Evolutionary conservation across 257 asterid genomes (phyloP).

Genomic region (Solanum rostratum): DNA sequence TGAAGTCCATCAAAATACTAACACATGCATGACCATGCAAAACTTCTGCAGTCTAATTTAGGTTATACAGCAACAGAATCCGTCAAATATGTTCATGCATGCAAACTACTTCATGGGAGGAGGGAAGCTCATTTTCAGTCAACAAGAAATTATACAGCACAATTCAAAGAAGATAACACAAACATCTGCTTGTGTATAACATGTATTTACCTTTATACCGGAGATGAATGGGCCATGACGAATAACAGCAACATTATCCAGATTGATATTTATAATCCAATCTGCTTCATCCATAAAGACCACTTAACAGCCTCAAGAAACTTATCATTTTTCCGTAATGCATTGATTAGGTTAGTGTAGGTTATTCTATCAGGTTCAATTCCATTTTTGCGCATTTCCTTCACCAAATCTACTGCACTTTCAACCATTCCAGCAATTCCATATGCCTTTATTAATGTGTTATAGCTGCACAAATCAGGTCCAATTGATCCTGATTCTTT

Average conservation of each 20-base stretch:
- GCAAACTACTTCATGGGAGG: background rate
- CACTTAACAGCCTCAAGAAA: constrained; percentile 91
- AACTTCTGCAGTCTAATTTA: background rate
- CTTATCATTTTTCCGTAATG: constrained; percentile 66
- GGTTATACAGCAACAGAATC: background rate
- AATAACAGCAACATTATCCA: background rate
- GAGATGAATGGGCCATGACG: background rate
- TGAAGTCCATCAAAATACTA: background rate
- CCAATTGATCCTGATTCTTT: constrained; percentile 36
- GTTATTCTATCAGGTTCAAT: constrained; percentile 67
- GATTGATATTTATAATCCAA: constrained; percentile 34
- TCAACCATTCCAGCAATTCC: constrained; percentile 89
- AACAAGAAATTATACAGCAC: background rate
- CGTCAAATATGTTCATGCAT: background rate
- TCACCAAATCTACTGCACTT: constrained; percentile 62
- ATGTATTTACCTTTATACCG: background rate
- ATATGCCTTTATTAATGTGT: constrained; percentile 82
- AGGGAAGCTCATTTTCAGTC: background rate
- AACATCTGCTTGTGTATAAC: background rate
- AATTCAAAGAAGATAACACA: background rate
- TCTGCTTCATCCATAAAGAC: constrained; percentile 98
- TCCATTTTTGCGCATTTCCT: constrained; percentile 74
- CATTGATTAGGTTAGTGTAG: constrained; percentile 49
- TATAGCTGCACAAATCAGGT: constrained; percentile 82
- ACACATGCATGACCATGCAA: background rate